phyloP scores from a whole-genome alignment of 495 filamentous ascomycete species.

The Echria macrotheca region DNA sequence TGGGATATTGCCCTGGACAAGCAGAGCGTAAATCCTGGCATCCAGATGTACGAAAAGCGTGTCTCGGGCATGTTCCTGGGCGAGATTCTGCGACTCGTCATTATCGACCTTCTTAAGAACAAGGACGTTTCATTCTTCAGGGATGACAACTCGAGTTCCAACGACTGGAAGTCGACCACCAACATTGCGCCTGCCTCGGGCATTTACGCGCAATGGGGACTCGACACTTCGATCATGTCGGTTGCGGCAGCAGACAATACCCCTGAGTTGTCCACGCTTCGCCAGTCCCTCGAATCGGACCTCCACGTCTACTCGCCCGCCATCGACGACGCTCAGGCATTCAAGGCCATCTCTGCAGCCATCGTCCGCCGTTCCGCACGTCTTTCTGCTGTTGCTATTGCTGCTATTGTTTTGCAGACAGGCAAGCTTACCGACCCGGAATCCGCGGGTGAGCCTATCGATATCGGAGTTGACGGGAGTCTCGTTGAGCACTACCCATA shows the following conservation, averaged over 20 bases:
- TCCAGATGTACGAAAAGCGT: conserved; percentile 99
- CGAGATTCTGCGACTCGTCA: conserved; percentile 77
- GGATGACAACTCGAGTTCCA: conserved; percentile 56
- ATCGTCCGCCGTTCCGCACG: conserved; percentile 85
- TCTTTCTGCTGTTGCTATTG: conserved; percentile 81
- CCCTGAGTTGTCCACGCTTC: conserved; percentile 55
- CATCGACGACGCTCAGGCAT: conserved; percentile 72
- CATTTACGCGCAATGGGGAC: conserved; percentile 77
- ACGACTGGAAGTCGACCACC: conserved; percentile 63
- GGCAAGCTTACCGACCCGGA: conserved; percentile 51
- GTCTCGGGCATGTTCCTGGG: conserved; percentile 98
- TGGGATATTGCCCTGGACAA: conserved; percentile 78
- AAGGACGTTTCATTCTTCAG: conserved; percentile 60
- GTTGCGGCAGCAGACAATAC: conserved; percentile 71
- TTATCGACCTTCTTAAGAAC: conserved; percentile 62
- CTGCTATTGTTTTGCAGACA: conserved; percentile 70
- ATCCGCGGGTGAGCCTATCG: conserved; percentile 57
- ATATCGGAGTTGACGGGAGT: conserved; percentile 86
- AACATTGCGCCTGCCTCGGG: conserved; percentile 55
- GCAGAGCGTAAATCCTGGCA: conserved; percentile 82
- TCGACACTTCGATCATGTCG: conserved; percentile 84
- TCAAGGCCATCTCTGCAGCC: conserved; percentile 73
- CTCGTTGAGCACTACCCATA: conserved; percentile 89
- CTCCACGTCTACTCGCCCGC: conserved; percentile 66
- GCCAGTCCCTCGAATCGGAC: conserved; percentile 68